These are phyloP conservation scores for Echites panduratus DNA, from an alignment of 257 asterid genomes.

Conservation along the genomic window DNA sequence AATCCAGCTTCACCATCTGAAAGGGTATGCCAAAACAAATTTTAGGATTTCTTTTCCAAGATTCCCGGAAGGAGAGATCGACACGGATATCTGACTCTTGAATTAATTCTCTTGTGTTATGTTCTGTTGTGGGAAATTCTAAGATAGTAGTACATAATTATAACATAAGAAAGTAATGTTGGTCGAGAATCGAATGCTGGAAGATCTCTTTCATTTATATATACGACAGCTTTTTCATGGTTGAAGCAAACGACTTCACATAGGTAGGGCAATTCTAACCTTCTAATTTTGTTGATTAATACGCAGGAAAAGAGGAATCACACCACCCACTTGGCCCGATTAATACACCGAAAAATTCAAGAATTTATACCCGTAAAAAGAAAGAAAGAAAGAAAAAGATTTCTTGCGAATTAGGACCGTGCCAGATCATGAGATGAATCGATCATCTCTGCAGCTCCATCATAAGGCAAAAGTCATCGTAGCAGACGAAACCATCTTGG, in stretches of 20 bases:
- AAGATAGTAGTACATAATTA: background rate
- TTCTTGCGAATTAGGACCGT: background rate
- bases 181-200: background rate
- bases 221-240: background rate
- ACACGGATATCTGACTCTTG: background rate
- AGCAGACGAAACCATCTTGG: slow-evolving; percentile 90
- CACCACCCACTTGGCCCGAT: background rate
- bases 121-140: no score
- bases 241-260: background rate
- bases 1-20: background rate
- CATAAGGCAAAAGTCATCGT: slow-evolving; percentile 75
- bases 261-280: background rate
- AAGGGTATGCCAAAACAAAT: background rate
- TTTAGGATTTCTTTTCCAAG: background rate
- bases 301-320: background rate
- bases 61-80: background rate
- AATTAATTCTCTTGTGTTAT: background rate
- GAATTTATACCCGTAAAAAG: background rate
- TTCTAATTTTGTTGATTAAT: background rate
- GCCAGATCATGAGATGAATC: background rate
- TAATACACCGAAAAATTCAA: slow-evolving; percentile 6
- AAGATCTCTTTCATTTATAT: background rate
- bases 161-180: background rate
- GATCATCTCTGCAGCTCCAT: slow-evolving; percentile 51
- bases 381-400: background rate